Evolutionary conservation across 208 protist genomes (phyloP), one percentile per base, ranked within the genome.

Genomic region (Trypanosoma cruzi): DNA sequence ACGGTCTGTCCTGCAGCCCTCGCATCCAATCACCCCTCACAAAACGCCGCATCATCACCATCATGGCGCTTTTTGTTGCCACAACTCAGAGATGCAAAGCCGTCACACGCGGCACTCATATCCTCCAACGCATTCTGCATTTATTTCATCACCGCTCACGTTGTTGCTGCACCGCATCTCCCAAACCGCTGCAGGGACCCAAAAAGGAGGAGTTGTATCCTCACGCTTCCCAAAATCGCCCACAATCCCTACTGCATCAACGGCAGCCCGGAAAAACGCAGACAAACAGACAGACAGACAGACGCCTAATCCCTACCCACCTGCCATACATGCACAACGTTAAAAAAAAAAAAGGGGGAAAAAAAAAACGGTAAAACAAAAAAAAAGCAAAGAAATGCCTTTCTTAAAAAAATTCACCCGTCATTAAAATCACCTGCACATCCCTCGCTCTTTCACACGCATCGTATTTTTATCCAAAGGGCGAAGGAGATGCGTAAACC

Each of bases 81-180:
- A 59, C 84, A 86, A 68, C 66, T 83, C 52, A 88, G 72, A 4
- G 71, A 82, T 6, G 85, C 82, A 11, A 91, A 63, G 4, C 67
- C 71, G 20, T 77, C 53, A 55, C 80, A 91, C 53, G 81, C 68
- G 54, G 59, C 60, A 60, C 80, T 86, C 32, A 91, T 73, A 2
- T 68, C 64, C 61, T 84, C 78, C 13, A 88, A 58, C 18, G 85
- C 71, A 11, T 61, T 75, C 24, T 80, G 79, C 11, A 91, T 53
- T 22, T 88, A 82, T 31, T 86, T 91, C 80, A 91, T 86, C 20
- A 84, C 76, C 31, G 77, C n/a, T 14, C 80, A 88, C 86, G 52
- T 85, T 84, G 46, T n/a, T 68, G 58, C 2, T 71, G 76, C 79
- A 91, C 81, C 53, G 76, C 66, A 4, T 60, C n/a, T 66, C 26